Base-by-base conservation (phyloP, 1,284 basidiomycete species). In the Ganoderma lingzhi region DNA sequence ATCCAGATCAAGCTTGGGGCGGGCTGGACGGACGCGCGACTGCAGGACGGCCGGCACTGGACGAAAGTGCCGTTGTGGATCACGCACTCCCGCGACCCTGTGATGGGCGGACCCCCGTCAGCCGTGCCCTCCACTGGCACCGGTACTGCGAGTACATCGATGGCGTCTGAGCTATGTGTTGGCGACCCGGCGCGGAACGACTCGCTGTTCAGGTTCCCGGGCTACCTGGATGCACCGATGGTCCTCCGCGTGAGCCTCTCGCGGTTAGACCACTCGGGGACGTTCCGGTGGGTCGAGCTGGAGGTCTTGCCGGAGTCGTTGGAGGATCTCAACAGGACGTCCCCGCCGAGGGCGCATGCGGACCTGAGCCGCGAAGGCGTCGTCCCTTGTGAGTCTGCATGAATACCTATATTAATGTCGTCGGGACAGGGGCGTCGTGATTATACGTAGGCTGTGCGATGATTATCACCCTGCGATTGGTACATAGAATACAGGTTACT, bases 11-110 rank as follows among this genome's bases (percentile, higher is more conserved):
- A 53, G 23, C 48, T 53, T 12, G 48, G 48, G 12, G 48, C 48
- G 23, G 48, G 48, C 48, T 53, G 48, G 48, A 15, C 23, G 23
- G 48, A 53, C 23, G 2, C 48, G 23, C 48, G 48, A 28, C 48
- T 53, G 48, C 48, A 53, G 48, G 48, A 53, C 23, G 48, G 48
- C 23, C 48, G 48, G 12, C 48, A 53, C 48, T 53, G 48, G 48
- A 53, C 48, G 12, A 53, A 53, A 10, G 23, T 53, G 0, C 48
- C 48, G n/a, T n/a, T 53, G 48, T 53, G 48, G 23, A 53, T 53
- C 48, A 28, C 12, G 48, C 23, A 53, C 23, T 23, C 48, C 48
- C 48, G 48, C 23, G 48, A 53, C 48, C 23, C 48, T 2, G 48
- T 53, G 4, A 28, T 53, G 23, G 48, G 48, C 23, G 48, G 48